These are phyloP conservation scores for Hyaloscypha bicolor DNA, from an alignment of 495 filamentous ascomycete genomes.

Conservation along the genomic window DNA sequence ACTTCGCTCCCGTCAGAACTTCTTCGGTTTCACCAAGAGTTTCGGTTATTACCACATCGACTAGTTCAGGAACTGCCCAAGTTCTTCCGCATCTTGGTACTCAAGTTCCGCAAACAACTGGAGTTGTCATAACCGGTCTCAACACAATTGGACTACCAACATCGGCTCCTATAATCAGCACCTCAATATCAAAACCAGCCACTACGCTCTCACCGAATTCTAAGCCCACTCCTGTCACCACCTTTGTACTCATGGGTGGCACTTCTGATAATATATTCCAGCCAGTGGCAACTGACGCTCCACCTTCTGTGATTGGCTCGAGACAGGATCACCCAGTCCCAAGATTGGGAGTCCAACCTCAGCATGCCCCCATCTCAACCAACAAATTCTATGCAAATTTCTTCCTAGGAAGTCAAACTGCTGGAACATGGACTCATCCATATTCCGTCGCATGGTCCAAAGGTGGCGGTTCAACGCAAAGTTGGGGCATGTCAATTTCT, in stretches of 20 bases:
- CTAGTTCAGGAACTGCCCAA: constrained; percentile 17
- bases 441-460: constrained; percentile 80
- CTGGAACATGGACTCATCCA: constrained; percentile 78
- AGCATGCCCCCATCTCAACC: constrained; percentile 63
- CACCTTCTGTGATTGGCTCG: constrained; percentile 56
- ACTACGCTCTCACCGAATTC: constrained; percentile 20
- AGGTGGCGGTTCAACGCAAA: constrained; percentile 64
- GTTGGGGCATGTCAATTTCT: constrained; percentile 76
- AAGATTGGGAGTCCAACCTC: constrained; percentile 41
- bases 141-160: constrained; percentile 20
- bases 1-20: constrained; percentile 13
- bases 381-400: constrained; percentile 96
- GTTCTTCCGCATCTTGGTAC: constrained; percentile 25
- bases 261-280: constrained; percentile 47
- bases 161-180: constrained; percentile 20
- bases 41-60: constrained; percentile 14
- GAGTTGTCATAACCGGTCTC: constrained; percentile 11
- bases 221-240: neutral
- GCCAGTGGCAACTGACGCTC: constrained; percentile 62
- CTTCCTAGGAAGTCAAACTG: constrained; percentile 74
- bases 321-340: constrained; percentile 45
- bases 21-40: constrained; percentile 23
- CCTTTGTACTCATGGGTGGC: neutral
- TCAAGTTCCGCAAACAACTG: constrained; percentile 17
- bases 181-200: constrained; percentile 24